phyloP scores from a whole-genome alignment of 2,329 filamentous ascomycete genomes.

The Pyrenophora teres region DNA sequence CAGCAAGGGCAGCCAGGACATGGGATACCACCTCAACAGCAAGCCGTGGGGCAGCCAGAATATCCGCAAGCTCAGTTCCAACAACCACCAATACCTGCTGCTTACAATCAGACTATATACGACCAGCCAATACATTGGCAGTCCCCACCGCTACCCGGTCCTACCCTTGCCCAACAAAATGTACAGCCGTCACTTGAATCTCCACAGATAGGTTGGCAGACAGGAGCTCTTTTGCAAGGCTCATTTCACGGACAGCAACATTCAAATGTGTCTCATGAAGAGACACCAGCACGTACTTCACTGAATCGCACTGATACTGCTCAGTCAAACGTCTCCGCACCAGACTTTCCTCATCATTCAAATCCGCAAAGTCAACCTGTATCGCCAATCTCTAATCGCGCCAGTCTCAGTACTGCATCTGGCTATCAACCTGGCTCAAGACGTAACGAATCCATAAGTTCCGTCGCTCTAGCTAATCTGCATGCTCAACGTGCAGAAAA shows the following conservation, averaged over 20 bases:
- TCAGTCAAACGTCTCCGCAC: constrained; percentile 27
- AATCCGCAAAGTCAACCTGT: constrained; percentile 41
- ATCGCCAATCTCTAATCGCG: constrained; percentile 38
- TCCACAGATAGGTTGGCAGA: constrained; percentile 16
- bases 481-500: constrained; percentile 33
- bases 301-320: constrained; percentile 30
- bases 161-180: constrained; percentile 16
- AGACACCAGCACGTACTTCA: constrained; percentile 37
- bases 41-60: constrained; percentile 13
- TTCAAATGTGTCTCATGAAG: constrained; percentile 21
- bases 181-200: constrained; percentile 10
- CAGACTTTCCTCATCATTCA: constrained; percentile 15
- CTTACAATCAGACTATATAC: constrained; percentile 13
- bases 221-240: constrained; percentile 24
- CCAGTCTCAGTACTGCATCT: constrained; percentile 32
- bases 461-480: constrained; percentile 38
- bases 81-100: constrained; percentile 16
- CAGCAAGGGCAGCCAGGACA: constrained; percentile 21
- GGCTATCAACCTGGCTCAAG: constrained; percentile 21
- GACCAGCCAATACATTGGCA: constrained; percentile 26
- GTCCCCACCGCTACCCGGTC: constrained; percentile 18
- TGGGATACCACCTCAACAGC: constrained; percentile 16
- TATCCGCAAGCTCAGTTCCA: constrained; percentile 20
- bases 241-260: constrained; percentile 25
- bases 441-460: constrained; percentile 40